These are phyloP conservation scores for Taphrina pruni DNA, from an alignment of 1,139 yeast species.

Conservation along the genomic window DNA sequence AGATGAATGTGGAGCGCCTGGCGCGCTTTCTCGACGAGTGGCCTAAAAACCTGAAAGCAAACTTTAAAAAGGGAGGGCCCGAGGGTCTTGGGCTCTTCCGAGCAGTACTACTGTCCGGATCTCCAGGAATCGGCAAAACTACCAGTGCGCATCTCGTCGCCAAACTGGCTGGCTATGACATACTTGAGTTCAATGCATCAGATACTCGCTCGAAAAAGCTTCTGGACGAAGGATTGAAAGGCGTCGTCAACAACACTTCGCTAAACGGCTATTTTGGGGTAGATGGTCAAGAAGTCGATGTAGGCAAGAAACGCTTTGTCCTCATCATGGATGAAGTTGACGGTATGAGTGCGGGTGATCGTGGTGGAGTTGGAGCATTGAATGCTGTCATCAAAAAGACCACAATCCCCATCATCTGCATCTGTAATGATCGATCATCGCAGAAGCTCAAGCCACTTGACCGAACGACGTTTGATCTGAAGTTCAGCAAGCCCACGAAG, in stretches of 20 bases:
- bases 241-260: slow-evolving; percentile 79
- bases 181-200: slow-evolving; percentile 89
- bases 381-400: slow-evolving; percentile 86
- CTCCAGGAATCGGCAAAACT: slow-evolving; percentile 97
- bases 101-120: slow-evolving; percentile 88
- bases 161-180: slow-evolving; percentile 74
- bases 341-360: slow-evolving; percentile 99
- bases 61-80: slow-evolving; percentile 62
- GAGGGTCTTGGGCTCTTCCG: slow-evolving; percentile 69
- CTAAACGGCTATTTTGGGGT: slow-evolving; percentile 74
- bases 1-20: slow-evolving; percentile 70
- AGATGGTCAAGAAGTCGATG: slow-evolving; percentile 50
- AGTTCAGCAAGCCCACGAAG: slow-evolving; percentile 88
- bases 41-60: slow-evolving; percentile 61
- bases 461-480: slow-evolving; percentile 77
- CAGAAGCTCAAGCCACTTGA: slow-evolving; percentile 98
- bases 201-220: slow-evolving; percentile 83
- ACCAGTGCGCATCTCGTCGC: slow-evolving; percentile 88
- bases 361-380: slow-evolving; percentile 97
- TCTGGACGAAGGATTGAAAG: slow-evolving; percentile 57
- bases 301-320: slow-evolving; percentile 64
- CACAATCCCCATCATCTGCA: slow-evolving; percentile 83
- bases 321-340: slow-evolving; percentile 98
- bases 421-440: slow-evolving; percentile 88
- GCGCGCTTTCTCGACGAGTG: slow-evolving; percentile 79